These are phyloP conservation scores for Alternaria metachromatica DNA, from an alignment of 2,329 filamentous ascomycete genomes.

Conservation along the genomic window DNA sequence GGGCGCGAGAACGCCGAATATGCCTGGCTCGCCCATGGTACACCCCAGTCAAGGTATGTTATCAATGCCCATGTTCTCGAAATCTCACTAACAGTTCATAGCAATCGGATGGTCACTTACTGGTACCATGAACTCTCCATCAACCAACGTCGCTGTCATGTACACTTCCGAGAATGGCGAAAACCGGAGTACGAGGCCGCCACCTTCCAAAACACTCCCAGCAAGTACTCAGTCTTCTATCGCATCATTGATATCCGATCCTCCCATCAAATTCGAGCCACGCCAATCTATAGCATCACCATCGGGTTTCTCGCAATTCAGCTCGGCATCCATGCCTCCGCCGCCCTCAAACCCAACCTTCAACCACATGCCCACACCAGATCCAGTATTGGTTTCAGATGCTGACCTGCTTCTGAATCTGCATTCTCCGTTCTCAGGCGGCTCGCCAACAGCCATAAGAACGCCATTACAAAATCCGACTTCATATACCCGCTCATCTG, in stretches of 20 bases:
- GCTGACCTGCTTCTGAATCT: slow-evolving; percentile 59
- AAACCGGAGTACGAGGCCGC: slow-evolving; percentile 28
- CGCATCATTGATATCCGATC: slow-evolving; percentile 38
- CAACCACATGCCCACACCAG: slow-evolving; percentile 33
- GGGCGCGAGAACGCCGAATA: slow-evolving; percentile 35
- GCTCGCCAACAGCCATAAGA: slow-evolving; percentile 28
- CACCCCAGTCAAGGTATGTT: slow-evolving; percentile 58
- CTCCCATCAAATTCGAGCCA: slow-evolving; percentile 37
- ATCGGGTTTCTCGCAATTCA: slow-evolving; percentile 32
- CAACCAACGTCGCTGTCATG: slow-evolving; percentile 80
- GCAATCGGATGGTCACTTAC: slow-evolving; percentile 87
- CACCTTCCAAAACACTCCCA: slow-evolving; percentile 25
- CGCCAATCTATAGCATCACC: slow-evolving; percentile 30
- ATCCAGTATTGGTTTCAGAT: slow-evolving; percentile 51
- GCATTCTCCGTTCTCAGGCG: slow-evolving; percentile 53
- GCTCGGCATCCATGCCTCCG: slow-evolving; percentile 40
- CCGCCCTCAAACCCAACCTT: slow-evolving; percentile 38
- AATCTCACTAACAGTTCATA: slow-evolving; percentile 33
- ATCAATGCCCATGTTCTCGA: too few species aligned
- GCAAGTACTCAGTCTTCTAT: slow-evolving; percentile 37
- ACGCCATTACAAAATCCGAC: slow-evolving; percentile 23
- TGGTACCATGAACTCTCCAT: slow-evolving; percentile 84
- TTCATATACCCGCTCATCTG: slow-evolving; percentile 27
- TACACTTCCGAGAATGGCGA: slow-evolving; percentile 65
- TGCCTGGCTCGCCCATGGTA: slow-evolving; percentile 55